Base-by-base conservation (phyloP, 495 filamentous ascomycete species). In the Penicillium taxi region DNA sequence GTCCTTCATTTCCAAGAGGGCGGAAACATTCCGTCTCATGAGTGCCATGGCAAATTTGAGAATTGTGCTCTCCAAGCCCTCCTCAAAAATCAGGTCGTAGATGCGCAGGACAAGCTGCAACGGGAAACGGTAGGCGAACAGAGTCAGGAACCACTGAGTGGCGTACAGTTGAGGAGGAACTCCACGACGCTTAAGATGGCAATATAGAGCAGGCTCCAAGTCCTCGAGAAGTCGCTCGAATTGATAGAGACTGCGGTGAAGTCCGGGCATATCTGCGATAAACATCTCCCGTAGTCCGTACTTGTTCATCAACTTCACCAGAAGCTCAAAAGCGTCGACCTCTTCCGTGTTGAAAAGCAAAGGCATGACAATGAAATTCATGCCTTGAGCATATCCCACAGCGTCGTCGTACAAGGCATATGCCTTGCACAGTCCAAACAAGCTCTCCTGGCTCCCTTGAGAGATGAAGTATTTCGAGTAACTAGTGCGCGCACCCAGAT, bases 331-430 rank as follows among this genome's bases (percentile, higher is more conserved):
- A 0, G 91, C 89, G 63, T 99, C 91, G 45, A 89, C 88, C 61
- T 96, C 93, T 3, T 89, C 84, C 89, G 96, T 95, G 55, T 95
- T 96, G 60, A 99, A 94, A 4, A 99, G 71, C 20, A 99, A 59
- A n/a, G 93, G 91, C 83, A 96, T 96, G 12, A 82, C 83, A 35
- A 99, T 78, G 53, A 99, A 99, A 44, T 96, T 99, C 84, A 99
- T 96, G 42, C 91, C 91, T 56, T 99, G 91, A 5, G 91, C 91
- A 63, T 99, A 99, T 11, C 91, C 89, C 6, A 99, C 90, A 6
- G 70, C 80, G 39, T 94, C 86, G 58, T 99, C 91, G 48, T 88
- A 95, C 26, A 99, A 67, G 1, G 91, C 91, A 59, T 99, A 99
- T 9, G 93, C 90, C 64, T 99, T 99, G 59, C 91, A 96, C 15